Base-by-base conservation (phyloP, 2,329 filamentous ascomycete species). In the Pseudogymnoascus sp. region DNA sequence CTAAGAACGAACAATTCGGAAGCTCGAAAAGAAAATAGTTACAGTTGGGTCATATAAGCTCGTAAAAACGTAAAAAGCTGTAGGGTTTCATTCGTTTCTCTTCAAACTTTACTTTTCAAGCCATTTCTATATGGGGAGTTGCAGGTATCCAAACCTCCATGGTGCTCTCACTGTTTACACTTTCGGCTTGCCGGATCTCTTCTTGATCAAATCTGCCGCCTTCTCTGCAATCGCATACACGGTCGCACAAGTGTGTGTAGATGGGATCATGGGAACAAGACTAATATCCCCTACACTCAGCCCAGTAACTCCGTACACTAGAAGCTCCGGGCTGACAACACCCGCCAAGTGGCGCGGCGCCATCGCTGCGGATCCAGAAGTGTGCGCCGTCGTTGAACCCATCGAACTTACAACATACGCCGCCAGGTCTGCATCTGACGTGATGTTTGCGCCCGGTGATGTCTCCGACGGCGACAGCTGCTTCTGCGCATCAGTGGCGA, bases 361-460 rank as follows among this genome's bases (percentile, higher is more conserved):
- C 64, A 64, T 67, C n/a, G 64, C 59, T 39, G 58, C 62, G 5
- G 63, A 63, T 6, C 66, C 76, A 17, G 48, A 55, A 35, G 5
- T 72, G 69, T 79, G 76, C 65, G 76, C 77, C 61, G 76, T 74
- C 2, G 75, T 67, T 75, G 63, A 74, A 71, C 27, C 55, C 8
- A 77, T 66, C 39, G 51, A 68, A 29, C 66, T 44, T 61, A 68
- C 71, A 39, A 72, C 60, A 61, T 66, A 71, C 27, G 66, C 65
- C 8, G 59, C 63, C 8, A 73, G 55, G 5, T 67, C 66, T 6
- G 66, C 66, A 65, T 71, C 68, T n/a, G 62, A 65, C 9, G 64
- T 66, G 6, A 70, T 35, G 65, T 62, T 38, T 27, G 63, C 42
- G 2, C 74, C 74, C 2, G 74, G 74, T 0, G 63, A 59, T 7